Conservation (phyloP, 1,139 yeast species). For the Magnusiomyces paraingens region DNA sequence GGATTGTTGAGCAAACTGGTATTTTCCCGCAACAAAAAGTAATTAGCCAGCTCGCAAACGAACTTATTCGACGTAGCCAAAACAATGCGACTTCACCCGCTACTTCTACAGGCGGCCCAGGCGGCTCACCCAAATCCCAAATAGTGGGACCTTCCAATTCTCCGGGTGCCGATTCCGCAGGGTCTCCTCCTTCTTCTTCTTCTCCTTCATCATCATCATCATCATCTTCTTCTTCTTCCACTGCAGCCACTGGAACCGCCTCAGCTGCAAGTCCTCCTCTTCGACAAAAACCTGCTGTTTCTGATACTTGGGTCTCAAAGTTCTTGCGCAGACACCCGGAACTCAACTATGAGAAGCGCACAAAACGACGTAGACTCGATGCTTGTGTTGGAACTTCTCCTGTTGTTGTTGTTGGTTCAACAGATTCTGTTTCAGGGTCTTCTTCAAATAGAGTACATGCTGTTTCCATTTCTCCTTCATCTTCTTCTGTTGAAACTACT, state of each 20-base stretch:
- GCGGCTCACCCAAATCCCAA: too few relatives aligned
- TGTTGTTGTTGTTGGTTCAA: neutral
- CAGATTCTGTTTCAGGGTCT: neutral
- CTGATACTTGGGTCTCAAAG: constrained; percentile 12
- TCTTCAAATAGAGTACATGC: neutral
- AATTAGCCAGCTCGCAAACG: constrained; percentile 8
- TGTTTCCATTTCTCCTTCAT: neutral
- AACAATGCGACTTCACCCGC: neutral
- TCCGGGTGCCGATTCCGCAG: neutral
- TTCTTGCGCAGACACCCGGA: constrained; percentile 11
- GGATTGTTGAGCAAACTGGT: constrained; percentile 2
- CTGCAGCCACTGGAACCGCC: neutral
- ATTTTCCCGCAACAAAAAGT: constrained; percentile 8
- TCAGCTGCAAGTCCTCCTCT: too few relatives aligned
- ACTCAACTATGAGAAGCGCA: constrained; percentile 7
- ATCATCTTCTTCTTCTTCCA: neutral
- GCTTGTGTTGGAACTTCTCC: neutral
- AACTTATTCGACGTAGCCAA: constrained; percentile 1
- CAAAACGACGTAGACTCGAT: neutral
- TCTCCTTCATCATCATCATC: too few relatives aligned
- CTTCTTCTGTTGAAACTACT: neutral
- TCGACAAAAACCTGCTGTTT: constrained; percentile 3
- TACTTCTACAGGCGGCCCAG: neutral
- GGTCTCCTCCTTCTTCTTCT: neutral
- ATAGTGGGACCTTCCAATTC: neutral